Percentiles rank a stretch among this genome's conserved stretches.
These are phyloP conservation scores for Primulina huaijiensis DNA, from an alignment of 257 asterid genomes.

Conservation along the genomic window DNA sequence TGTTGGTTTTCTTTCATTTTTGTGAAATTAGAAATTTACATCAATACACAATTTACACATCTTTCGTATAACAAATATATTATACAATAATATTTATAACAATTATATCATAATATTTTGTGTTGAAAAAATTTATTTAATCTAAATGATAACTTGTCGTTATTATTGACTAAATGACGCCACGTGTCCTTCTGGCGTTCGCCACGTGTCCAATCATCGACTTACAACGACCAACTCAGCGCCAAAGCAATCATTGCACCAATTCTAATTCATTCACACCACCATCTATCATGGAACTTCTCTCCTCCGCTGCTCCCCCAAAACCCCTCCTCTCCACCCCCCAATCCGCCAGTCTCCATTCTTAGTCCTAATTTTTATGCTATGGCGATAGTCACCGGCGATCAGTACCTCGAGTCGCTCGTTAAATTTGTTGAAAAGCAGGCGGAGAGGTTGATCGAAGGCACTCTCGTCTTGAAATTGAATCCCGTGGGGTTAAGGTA, in stretches of 20 bases:
- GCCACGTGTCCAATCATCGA: not conserved
- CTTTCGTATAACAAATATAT: no score
- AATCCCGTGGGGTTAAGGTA: conserved; percentile 87
- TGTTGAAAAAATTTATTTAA: no score
- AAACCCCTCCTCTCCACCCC: conserved; percentile 30
- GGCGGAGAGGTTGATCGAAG: conserved; percentile 78
- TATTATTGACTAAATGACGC: not conserved
- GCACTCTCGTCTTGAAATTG: conserved; percentile 67
- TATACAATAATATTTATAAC: no score
- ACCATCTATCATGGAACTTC: not conserved
- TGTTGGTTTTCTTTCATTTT: no score
- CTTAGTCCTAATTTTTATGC: conserved; percentile 31
- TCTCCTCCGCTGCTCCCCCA: not conserved
- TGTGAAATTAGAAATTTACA: no score
- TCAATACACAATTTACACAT: no score
- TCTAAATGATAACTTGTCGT: no score
- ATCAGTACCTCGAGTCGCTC: conserved; percentile 76
- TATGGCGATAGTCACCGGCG: conserved; percentile 87
- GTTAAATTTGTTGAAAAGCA: conserved; percentile 76
- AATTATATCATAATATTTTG: no score
- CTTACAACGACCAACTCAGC: not conserved
- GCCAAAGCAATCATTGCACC: not conserved
- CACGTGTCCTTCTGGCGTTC: not conserved
- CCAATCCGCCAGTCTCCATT: conserved; percentile 1
- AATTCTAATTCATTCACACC: no score